Base-by-base conservation (phyloP, 2,329 filamentous ascomycete species). In the Colletotrichum sp. region DNA sequence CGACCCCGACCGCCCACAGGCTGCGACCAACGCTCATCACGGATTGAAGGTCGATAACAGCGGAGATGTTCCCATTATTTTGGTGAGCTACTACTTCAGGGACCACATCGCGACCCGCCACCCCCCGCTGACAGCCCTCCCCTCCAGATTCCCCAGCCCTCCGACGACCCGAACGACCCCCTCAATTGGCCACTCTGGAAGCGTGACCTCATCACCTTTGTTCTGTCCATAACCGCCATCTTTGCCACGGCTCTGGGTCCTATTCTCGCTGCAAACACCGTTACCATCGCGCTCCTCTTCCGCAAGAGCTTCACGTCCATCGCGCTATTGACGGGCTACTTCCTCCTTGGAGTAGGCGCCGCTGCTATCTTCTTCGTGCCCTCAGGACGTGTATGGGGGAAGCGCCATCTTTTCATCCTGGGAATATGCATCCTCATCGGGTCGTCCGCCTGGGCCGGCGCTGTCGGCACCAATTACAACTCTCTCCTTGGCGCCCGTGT, bases 141-240 rank as follows among this genome's bases (percentile, higher is more conserved):
- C 8, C 36, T 34, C 13, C 72, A 89, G 87, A 86, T 89, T 7
- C 96, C 96, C 7, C 96, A 98, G 81, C 96, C 96, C 4, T 96
- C 93, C 77, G 94, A 98, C 83, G 95, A 98, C 82, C 95, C 95
- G 5, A 96, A 97, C 82, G 96, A 98, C 84, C 96, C 95, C 34
- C 88, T 98, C 77, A 89, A 89, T 82, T 98, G 96, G 96, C 94
- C 96, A 26, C 84, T 98, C 76, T 96, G 94, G 94, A 91, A 91
- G 79, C 94, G 96, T 82, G 96, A 98, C 82, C 79, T 94, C 69
- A 96, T 97, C 81, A 93, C 96, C 76, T 87, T 92, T 73, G 90
- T 95, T 77, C 91, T 98, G 30, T 98, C 94, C 77, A 85, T 97
- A 75, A 90, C 94, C 28, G 94, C 94, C 77, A 93, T 98, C 81